Conservation (phyloP, 2,329 filamentous ascomycete genomes). For the Clonostachys solani region DNA sequence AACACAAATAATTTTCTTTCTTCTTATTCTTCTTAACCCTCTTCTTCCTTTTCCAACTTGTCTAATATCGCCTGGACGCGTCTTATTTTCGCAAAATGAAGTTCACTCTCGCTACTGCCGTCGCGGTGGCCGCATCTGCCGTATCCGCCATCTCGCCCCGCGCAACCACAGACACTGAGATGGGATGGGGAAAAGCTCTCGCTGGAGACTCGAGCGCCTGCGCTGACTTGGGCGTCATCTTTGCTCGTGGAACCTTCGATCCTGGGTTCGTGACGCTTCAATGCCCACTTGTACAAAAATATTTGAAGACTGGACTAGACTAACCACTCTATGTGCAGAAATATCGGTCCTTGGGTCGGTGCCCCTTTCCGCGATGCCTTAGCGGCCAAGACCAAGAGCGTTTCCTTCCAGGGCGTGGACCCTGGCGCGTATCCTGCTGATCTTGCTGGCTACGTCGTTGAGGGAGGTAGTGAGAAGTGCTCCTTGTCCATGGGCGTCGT, state of each 20-base stretch:
- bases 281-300: too few species aligned
- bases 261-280: slow-evolving; percentile 2
- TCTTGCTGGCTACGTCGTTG: slow-evolving; percentile 5
- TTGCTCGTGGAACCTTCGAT: slow-evolving; percentile 6
- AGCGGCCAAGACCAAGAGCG: not conserved
- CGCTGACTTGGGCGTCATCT: slow-evolving; percentile 5
- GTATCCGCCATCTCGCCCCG: not conserved
- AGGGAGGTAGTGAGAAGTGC: slow-evolving; percentile 4
- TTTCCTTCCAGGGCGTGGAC: slow-evolving; percentile 6
- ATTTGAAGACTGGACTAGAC: too few species aligned
- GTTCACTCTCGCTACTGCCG: not conserved
- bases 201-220: not conserved
- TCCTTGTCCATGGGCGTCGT: slow-evolving; percentile 1
- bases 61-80: too few species aligned
- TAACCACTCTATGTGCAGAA: not conserved
- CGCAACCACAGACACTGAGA: not conserved
- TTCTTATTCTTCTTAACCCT: too few species aligned
- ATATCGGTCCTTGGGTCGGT: slow-evolving; percentile 7
- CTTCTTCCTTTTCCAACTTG: too few species aligned
- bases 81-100: not conserved
- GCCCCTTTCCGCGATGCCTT: slow-evolving; percentile 4
- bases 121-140: not conserved
- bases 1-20: too few species aligned
- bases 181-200: not conserved
- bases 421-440: slow-evolving; percentile 4